A percentile compares a stretch with the other conserved stretches of the same genome.
phyloP scores from a whole-genome alignment of 202 grass and related monocot species.

The Hordeum pubiflorum region DNA sequence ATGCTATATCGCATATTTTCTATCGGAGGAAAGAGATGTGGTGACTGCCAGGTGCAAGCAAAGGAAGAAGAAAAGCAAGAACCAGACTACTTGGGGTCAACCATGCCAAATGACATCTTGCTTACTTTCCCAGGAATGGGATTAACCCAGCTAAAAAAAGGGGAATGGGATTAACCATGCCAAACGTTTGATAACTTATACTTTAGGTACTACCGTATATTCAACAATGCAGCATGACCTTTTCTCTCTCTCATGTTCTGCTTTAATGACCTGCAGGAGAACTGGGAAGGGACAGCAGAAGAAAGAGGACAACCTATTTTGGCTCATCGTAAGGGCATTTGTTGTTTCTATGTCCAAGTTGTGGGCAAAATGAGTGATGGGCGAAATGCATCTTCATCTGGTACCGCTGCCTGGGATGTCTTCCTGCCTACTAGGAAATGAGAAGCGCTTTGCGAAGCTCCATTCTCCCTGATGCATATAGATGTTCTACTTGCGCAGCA shows the following conservation, averaged over 20 bases:
- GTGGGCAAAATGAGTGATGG: constrained; percentile 50
- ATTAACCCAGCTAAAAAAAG: not conserved
- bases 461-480: not conserved
- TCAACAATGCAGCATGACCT: not conserved
- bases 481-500: not conserved
- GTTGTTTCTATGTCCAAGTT: constrained; percentile 60
- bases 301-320: constrained; percentile 59
- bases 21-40: not conserved
- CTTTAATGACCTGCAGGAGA: constrained; percentile 28
- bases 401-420: not conserved
- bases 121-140: not conserved
- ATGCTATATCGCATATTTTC: not conserved
- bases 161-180: not conserved
- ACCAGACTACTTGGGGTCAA: not conserved
- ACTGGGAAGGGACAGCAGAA: constrained; percentile 35
- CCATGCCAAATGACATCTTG: not conserved
- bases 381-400: not conserved
- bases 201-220: not conserved
- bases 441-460: constrained; percentile 13
- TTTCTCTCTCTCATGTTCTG: not conserved
- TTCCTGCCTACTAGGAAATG: not conserved
- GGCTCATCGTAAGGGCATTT: constrained; percentile 67
- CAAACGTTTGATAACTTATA: not conserved
- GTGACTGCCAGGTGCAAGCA: not conserved
- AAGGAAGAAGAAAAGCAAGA: not conserved